phyloP scores from a whole-genome alignment of 441 rosid species.

The Erysimum pusillum region DNA sequence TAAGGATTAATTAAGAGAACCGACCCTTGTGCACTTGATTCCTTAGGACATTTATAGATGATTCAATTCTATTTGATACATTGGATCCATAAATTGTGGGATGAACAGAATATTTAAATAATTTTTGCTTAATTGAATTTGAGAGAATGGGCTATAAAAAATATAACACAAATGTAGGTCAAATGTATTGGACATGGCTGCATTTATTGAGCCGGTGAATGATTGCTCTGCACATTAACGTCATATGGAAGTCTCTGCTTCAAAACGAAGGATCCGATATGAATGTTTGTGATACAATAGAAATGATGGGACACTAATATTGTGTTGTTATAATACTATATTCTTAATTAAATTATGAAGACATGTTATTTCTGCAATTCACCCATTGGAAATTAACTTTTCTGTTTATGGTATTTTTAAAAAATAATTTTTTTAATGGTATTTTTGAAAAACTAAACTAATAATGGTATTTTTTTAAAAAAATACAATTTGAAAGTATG shows the following conservation, averaged over 20 bases:
- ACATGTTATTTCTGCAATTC: no score
- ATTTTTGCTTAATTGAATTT: background rate
- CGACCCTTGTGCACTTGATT: background rate
- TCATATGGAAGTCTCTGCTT: constrained; percentile 18
- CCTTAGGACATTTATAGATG: background rate
- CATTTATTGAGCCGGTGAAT: constrained; percentile 33
- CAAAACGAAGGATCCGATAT: background rate
- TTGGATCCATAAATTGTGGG: constrained; percentile 1
- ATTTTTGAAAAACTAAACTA: no score
- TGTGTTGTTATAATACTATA: background rate
- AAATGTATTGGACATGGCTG: constrained; percentile 16
- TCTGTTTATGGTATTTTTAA: no score
- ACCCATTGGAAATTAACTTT: no score
- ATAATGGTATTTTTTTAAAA: no score
- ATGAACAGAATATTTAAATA: background rate
- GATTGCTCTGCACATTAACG: constrained; percentile 11
- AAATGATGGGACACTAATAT: no score
- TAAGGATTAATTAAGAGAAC: background rate
- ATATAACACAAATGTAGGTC: background rate
- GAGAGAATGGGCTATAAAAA: background rate
- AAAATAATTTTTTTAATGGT: no score
- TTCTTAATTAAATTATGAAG: background rate
- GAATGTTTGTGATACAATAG: background rate
- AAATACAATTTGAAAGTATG: no score
- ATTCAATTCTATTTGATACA: background rate